A percentile compares a stretch with the other conserved stretches of the same genome.
phyloP scores from a whole-genome alignment of 305 asterid species.

The Salvia sclarea region DNA sequence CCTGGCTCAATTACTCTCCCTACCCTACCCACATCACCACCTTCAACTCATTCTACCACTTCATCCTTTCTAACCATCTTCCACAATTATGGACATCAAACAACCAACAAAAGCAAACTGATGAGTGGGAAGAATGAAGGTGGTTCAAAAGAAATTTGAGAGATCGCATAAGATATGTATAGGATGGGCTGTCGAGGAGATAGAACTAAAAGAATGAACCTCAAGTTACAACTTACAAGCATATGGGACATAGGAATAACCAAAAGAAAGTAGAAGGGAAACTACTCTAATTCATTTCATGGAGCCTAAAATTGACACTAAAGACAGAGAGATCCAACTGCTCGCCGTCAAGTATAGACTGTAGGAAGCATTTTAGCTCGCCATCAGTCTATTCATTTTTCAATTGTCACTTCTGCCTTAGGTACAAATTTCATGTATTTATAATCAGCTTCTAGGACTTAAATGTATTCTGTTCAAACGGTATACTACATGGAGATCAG shows the following conservation, averaged over 20 bases:
- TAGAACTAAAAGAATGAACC: not conserved
- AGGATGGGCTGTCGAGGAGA: not conserved
- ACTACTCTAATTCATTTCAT: not conserved
- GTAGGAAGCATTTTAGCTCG: not conserved
- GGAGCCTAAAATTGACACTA: not conserved
- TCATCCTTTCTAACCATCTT: not conserved
- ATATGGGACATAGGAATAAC: not conserved
- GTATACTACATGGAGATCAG: not conserved
- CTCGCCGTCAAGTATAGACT: not conserved
- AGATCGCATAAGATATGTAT: not conserved
- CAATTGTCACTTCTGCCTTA: not conserved
- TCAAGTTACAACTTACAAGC: not conserved
- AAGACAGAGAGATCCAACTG: not conserved
- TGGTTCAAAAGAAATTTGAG: not conserved
- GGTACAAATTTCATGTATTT: not conserved
- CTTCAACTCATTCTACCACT: conserved; percentile 24
- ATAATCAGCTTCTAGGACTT: not conserved
- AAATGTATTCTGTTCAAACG: not conserved
- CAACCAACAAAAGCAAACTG: conserved; percentile 9
- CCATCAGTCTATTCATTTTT: not conserved
- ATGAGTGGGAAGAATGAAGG: conserved; percentile 9
- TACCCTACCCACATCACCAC: not conserved
- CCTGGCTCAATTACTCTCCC: not conserved
- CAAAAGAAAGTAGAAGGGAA: not conserved
- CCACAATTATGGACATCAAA: conserved; percentile 19